Evolutionary conservation across 768 basidiomycete species (phyloP).

Genomic region (Panaeolus cyanescens): DNA sequence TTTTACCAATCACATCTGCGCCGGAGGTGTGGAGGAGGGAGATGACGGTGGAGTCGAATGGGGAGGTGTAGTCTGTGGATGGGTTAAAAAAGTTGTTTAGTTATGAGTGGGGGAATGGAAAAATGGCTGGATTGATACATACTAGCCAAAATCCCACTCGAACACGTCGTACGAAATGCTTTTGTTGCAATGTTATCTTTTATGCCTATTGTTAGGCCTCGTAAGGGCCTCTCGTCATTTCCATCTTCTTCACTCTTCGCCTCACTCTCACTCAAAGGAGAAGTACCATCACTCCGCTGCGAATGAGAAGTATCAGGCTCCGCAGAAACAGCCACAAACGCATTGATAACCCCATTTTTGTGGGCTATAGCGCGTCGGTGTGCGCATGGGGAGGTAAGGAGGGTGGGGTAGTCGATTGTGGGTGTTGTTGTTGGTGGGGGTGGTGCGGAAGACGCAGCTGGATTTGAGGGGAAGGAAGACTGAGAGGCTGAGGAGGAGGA

Average conservation of each 20-base stretch:
- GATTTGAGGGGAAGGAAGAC: constrained; percentile 16
- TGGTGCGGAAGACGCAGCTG: constrained; percentile 13
- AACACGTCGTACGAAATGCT: constrained; percentile 68
- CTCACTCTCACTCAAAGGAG: too few species aligned
- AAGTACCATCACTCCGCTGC: too few species aligned
- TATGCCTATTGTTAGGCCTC: constrained; percentile 59
- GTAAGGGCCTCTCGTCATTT: constrained; percentile 28
- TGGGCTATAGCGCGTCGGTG: constrained; percentile 33
- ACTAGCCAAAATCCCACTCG: constrained; percentile 76
- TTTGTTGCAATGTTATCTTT: constrained; percentile 88
- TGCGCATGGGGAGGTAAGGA: constrained; percentile 9
- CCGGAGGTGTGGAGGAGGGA: constrained; percentile 58
- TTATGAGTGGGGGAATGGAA: background rate
- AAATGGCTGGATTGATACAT: background rate
- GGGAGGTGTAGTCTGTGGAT: constrained; percentile 65
- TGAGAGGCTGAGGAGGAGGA: constrained; percentile 28
- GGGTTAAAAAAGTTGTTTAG: background rate
- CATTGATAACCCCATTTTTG: constrained; percentile 51
- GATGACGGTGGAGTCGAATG: constrained; percentile 89
- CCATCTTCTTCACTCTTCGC: too few species aligned
- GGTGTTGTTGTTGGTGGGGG: constrained; percentile 43
- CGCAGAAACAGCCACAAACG: constrained; percentile 45
- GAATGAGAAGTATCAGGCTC: background rate
- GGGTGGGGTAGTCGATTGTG: constrained; percentile 9
- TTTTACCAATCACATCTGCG: constrained; percentile 80